Evolutionary conservation across 2,329 filamentous ascomycete genomes (phyloP).

Genomic region (Aphanocladium album): DNA sequence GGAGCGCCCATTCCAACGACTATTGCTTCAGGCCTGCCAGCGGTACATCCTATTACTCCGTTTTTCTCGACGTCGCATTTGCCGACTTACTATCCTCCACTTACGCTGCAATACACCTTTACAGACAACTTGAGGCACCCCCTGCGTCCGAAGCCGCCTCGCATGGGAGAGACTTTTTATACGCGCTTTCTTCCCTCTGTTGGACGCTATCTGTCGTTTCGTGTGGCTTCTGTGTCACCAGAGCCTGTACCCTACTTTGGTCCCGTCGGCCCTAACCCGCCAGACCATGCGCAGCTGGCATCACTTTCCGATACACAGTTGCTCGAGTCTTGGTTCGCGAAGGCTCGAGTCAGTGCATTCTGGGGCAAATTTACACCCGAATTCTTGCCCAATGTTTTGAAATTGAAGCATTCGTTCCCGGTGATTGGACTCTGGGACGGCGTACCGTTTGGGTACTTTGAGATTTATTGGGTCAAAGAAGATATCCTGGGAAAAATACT

Average conservation of each 20-base stretch:
- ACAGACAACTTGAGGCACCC: conserved; percentile 80
- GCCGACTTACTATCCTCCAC: conserved; percentile 84
- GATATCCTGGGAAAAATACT: conserved; percentile 70
- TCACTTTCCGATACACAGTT: conserved; percentile 51
- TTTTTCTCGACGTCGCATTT: conserved; percentile 80
- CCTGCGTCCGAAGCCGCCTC: conserved; percentile 78
- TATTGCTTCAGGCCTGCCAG: conserved; percentile 16
- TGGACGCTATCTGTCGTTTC: conserved; percentile 81
- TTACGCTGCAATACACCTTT: conserved; percentile 74
- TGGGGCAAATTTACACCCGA: conserved; percentile 67
- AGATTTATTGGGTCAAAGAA: conserved; percentile 98
- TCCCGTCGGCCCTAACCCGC: conserved; percentile 41
- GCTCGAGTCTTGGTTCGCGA: conserved; percentile 83
- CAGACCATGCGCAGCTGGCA: conserved; percentile 35
- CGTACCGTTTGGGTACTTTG: conserved; percentile 93
- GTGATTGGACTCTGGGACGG: conserved; percentile 92
- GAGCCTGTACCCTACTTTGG: conserved; percentile 61
- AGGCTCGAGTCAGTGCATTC: conserved; percentile 74
- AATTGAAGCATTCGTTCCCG: conserved; percentile 73
- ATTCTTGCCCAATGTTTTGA: conserved; percentile 64
- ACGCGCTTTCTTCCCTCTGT: conserved; percentile 78
- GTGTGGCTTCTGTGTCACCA: conserved; percentile 68
- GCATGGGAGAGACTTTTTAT: conserved; percentile 89
- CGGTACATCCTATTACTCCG: conserved; percentile 52
- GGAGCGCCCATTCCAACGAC: conserved; percentile 33